Percentiles rank a stretch among this genome's conserved stretches.
Conservation (phyloP, 2,329 filamentous ascomycete genomes). For the Biscogniauxia mediterranea region DNA sequence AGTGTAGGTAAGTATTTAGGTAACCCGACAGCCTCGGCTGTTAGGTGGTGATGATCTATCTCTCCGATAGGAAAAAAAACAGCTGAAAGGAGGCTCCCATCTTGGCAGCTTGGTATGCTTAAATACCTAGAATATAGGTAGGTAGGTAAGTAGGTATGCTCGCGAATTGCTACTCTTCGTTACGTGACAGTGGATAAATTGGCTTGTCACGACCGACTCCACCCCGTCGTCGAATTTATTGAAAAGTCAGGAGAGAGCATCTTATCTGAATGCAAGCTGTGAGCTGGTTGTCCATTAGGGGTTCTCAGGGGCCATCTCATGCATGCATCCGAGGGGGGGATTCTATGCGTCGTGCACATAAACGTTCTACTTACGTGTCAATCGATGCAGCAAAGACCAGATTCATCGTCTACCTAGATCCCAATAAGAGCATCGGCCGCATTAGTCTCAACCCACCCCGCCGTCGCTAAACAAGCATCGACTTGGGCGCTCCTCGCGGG, state of each 20-base stretch:
- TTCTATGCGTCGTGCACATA: constrained; percentile 22
- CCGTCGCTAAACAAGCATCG: not conserved
- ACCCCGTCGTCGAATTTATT: not conserved
- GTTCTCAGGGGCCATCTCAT: constrained; percentile 22
- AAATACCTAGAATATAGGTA: no score
- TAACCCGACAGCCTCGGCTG: no score
- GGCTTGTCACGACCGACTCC: not conserved
- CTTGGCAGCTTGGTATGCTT: no score
- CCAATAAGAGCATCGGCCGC: constrained; percentile 10
- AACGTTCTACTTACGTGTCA: constrained; percentile 36
- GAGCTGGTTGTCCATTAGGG: constrained; percentile 21
- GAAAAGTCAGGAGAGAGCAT: constrained; percentile 9
- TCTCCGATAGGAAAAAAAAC: not conserved
- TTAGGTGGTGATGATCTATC: no score
- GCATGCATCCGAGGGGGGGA: constrained; percentile 15
- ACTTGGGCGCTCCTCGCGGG: not conserved
- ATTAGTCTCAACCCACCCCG: not conserved
- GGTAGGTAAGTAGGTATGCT: not conserved
- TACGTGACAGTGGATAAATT: not conserved
- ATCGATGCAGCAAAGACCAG: constrained; percentile 17
- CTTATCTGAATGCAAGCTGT: constrained; percentile 16
- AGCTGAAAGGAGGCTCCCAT: not conserved
- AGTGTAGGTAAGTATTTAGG: no score
- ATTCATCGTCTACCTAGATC: constrained; percentile 13
- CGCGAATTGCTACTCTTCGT: not conserved